Percentiles rank a stretch among this genome's conserved stretches.
phyloP scores from a whole-genome alignment of 768 basidiomycete species.

The Arthromyces matolae region DNA sequence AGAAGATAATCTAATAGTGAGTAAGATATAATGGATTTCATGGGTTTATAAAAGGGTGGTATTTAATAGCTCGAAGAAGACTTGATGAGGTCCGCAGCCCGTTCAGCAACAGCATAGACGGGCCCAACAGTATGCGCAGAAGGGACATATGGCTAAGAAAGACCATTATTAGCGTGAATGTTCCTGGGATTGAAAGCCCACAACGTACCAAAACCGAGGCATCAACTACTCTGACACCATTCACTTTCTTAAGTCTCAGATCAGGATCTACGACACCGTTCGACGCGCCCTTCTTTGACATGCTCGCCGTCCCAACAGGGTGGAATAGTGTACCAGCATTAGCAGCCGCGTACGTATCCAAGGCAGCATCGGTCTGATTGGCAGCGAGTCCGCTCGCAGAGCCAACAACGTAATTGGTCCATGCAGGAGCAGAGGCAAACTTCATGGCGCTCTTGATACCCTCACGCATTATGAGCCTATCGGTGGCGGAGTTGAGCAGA shows the following conservation, averaged over 20 bases:
- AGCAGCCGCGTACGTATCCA: constrained; percentile 21
- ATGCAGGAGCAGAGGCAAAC: constrained; percentile 16
- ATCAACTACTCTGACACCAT: constrained; percentile 31
- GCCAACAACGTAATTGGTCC: constrained; percentile 15
- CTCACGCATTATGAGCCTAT: constrained; percentile 18
- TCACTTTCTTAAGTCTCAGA: constrained; percentile 25
- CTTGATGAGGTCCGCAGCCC: constrained; percentile 12
- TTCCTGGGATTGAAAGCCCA: background rate
- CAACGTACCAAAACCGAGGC: constrained; percentile 29
- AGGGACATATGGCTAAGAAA: constrained; percentile 9
- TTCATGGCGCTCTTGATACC: constrained; percentile 16
- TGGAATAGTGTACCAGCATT: constrained; percentile 18
- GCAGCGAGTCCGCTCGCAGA: background rate
- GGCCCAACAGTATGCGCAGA: constrained; percentile 10
- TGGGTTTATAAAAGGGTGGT: too few species aligned
- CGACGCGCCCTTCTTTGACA: constrained; percentile 21
- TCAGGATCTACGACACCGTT: constrained; percentile 31
- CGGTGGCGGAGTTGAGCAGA: constrained; percentile 27
- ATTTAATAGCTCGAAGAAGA: background rate
- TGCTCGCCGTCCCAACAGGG: constrained; percentile 22
- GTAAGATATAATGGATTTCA: too few species aligned
- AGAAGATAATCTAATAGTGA: too few species aligned
- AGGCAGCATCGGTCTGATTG: constrained; percentile 12
- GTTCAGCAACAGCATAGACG: constrained; percentile 12
- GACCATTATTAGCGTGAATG: background rate